Base-by-base conservation (phyloP, 176 grass and related monocot genomes). In the Phoenix dactylifera region DNA sequence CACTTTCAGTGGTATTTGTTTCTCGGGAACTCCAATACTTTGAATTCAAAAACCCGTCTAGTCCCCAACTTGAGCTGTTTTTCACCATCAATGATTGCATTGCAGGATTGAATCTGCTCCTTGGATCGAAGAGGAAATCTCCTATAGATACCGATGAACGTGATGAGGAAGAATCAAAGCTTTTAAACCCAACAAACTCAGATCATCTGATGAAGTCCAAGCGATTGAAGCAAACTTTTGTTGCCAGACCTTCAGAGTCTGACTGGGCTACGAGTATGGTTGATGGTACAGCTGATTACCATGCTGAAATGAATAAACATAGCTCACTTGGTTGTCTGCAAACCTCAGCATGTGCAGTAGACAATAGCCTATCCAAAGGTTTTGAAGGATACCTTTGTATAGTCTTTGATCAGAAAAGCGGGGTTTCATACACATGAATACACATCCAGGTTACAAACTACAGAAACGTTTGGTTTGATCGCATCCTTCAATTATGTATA, bases 91-190 rank as follows among this genome's bases (percentile, higher is more conserved):
- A 62, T 50, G 55, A 66, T 3, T 88, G 48, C 76, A 29, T 67
- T 54, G 57, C 72, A 97, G 92, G 87, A 67, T 73, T 88, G 72
- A 84, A 91, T 82, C 75, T 77, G 57, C 66, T 85, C 28, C 87
- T 84, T 78, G 87, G 87, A 68, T 98, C 81, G 64, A 98, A 88
- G 81, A 86, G 93, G 78, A 98, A 91, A 88, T 71, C 30, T 30
- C 68, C 57, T 74, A 50, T 25, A 58, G 67, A 70, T 57, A 26
- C 73, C 75, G 72, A 74, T 63, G 71, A 65, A 44, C 76, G 15
- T 67, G 77, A 79, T 62, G 72, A 64, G 24, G 73, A 86, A 59
- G 67, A 71, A 7, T 51, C 76, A 64, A 72, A 77, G n/a, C 76
- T 74, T 76, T 77, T 69, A 12, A 65, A 55, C 64, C 82, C 72